Evolutionary conservation across 1,139 yeast species (phyloP).

Genomic region (Magnusiomyces suaveolens): DNA sequence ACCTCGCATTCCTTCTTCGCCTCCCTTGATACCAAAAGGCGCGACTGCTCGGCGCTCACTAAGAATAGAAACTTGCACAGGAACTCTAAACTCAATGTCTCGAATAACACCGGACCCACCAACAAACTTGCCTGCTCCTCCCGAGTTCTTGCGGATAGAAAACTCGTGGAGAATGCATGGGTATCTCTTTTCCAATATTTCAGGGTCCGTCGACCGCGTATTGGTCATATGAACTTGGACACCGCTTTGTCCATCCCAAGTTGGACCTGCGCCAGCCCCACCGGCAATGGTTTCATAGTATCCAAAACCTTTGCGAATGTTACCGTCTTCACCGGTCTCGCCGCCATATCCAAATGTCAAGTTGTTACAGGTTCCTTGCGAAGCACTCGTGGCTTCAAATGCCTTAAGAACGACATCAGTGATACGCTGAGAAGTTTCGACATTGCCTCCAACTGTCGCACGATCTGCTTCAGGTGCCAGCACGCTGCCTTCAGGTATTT

Average conservation of each 20-base stretch:
- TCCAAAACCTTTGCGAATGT: conserved; percentile 45
- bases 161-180: conserved; percentile 54
- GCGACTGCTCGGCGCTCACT: conserved; percentile 51
- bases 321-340: conserved; percentile 25
- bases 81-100: conserved; percentile 49
- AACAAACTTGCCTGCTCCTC: conserved; percentile 45
- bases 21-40: conserved; percentile 57
- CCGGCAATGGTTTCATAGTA: conserved; percentile 68
- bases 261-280: conserved; percentile 60
- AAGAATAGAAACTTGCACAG: conserved; percentile 48
- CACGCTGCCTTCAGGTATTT: conserved; percentile 59
- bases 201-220: conserved; percentile 62
- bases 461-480: conserved; percentile 66
- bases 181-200: conserved; percentile 54
- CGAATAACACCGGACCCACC: conserved; percentile 61
- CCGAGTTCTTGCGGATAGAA: conserved; percentile 44
- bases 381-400: conserved; percentile 66
- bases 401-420: conserved; percentile 73
- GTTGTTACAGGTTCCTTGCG: conserved; percentile 69
- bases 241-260: conserved; percentile 54
- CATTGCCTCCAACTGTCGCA: conserved; percentile 85
- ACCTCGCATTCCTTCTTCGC: conserved; percentile 51
- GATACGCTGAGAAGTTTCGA: conserved; percentile 76
- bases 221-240: conserved; percentile 67
- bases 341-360: conserved; percentile 55